A percentile compares a stretch with the other conserved stretches of the same genome.
phyloP scores from a whole-genome alignment of 2,329 filamentous ascomycete genomes.

The Didymellaceae sp. region DNA sequence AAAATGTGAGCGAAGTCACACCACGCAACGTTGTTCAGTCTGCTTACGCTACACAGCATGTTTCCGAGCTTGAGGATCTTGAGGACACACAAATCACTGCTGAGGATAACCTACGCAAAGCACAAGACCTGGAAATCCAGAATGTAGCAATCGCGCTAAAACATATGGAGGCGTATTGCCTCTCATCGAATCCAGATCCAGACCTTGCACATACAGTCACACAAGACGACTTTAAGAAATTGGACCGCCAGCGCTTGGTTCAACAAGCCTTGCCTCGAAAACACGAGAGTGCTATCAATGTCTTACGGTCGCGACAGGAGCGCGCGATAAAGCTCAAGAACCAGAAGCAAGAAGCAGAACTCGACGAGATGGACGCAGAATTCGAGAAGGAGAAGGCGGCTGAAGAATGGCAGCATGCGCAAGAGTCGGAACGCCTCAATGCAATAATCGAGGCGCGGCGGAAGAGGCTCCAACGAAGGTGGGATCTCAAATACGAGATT shows the following conservation, averaged over 20 bases:
- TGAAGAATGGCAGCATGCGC: constrained; percentile 41
- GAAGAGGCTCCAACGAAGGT: constrained; percentile 42
- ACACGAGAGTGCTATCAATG: constrained; percentile 56
- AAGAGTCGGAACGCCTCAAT: constrained; percentile 46
- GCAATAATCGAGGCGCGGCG: constrained; percentile 42
- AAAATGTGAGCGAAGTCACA: constrained; percentile 34
- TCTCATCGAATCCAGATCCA: constrained; percentile 39
- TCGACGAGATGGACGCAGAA: constrained; percentile 43
- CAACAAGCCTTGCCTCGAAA: constrained; percentile 51
- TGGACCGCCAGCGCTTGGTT: constrained; percentile 49
- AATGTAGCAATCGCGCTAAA: constrained; percentile 55
- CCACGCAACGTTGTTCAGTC: constrained; percentile 7
- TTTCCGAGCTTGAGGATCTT: constrained; percentile 48
- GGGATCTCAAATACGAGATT: constrained; percentile 51
- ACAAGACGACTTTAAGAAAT: constrained; percentile 52
- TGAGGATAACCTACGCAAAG: constrained; percentile 51
- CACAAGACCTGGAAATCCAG: constrained; percentile 51
- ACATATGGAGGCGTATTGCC: constrained; percentile 58
- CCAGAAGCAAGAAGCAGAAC: constrained; percentile 50
- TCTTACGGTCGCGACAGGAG: constrained; percentile 54
- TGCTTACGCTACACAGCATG: constrained; percentile 44
- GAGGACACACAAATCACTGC: constrained; percentile 54
- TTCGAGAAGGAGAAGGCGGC: constrained; percentile 44
- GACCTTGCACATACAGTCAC: constrained; percentile 49
- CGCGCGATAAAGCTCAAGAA: constrained; percentile 45